Evolutionary conservation across 768 basidiomycete species (phyloP).

Genomic region (Mycena chlorophos): DNA sequence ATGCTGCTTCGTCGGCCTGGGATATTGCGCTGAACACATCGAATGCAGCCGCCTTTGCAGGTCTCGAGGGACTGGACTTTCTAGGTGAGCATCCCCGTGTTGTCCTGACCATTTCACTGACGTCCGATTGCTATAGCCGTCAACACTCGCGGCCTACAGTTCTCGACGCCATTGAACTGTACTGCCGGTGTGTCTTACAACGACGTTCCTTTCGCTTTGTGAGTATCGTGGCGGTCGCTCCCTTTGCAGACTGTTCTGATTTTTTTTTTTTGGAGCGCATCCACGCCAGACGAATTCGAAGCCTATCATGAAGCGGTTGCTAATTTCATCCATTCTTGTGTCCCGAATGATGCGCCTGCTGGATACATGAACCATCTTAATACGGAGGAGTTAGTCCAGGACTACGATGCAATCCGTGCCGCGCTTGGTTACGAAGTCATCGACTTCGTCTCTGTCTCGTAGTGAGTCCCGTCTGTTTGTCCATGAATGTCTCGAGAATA

Average conservation of each 20-base stretch:
- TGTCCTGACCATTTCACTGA: neutral
- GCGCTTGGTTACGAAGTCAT: slow-evolving; percentile 13
- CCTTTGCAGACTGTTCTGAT: neutral
- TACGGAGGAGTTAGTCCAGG: slow-evolving; percentile 9
- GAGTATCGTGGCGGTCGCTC: neutral
- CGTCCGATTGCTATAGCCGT: slow-evolving; percentile 11
- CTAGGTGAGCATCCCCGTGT: slow-evolving; percentile 5
- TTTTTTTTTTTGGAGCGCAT: neutral
- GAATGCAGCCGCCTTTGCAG: neutral
- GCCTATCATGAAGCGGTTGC: slow-evolving; percentile 7
- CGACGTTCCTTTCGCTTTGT: neutral
- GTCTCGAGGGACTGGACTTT: slow-evolving; percentile 8
- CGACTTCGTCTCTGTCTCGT: slow-evolving; percentile 12
- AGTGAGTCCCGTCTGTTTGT: slow-evolving; percentile 2
- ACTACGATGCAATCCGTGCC: slow-evolving; percentile 15
- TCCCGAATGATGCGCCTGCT: slow-evolving; percentile 1
- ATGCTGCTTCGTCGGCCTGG: slow-evolving; percentile 11
- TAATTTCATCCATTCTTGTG: slow-evolving; percentile 10
- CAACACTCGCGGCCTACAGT: slow-evolving; percentile 10
- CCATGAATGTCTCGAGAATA: neutral
- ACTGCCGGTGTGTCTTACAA: neutral
- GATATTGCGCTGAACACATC: slow-evolving; percentile 6
- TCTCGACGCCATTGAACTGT: slow-evolving; percentile 14
- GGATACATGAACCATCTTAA: slow-evolving; percentile 10
- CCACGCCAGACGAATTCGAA: neutral